Conservation (phyloP, 2,329 filamentous ascomycete species). For the Hirsutella minnesotensis region DNA sequence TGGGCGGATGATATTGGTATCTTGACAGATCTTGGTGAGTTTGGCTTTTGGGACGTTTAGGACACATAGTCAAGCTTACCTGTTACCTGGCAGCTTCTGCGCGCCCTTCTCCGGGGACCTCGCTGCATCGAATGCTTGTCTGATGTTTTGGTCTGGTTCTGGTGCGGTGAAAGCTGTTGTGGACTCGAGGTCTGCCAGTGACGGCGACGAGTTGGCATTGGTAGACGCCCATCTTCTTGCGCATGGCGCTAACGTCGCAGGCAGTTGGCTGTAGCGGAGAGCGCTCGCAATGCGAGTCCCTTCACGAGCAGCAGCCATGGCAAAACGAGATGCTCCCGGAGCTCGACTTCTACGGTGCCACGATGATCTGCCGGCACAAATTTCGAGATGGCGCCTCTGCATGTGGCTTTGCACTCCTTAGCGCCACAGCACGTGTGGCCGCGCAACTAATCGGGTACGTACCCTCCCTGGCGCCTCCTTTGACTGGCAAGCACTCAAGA, state of each 20-base stretch:
- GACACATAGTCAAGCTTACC: conserved; percentile 20
- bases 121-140: conserved; percentile 28
- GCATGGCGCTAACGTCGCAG: conserved; percentile 12
- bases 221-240: conserved; percentile 34
- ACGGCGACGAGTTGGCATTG: conserved; percentile 21
- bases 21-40: conserved; percentile 30
- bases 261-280: conserved; percentile 17
- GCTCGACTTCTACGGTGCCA: background rate
- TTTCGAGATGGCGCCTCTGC: conserved; percentile 11
- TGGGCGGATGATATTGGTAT: conserved; percentile 90
- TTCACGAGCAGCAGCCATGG: conserved; percentile 30
- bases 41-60: background rate
- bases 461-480: too few relatives aligned
- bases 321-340: conserved; percentile 4
- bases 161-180: conserved; percentile 36
- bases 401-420: too few relatives aligned
- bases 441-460: too few relatives aligned
- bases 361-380: conserved; percentile 10
- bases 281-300: conserved; percentile 23
- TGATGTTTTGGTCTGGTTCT: conserved; percentile 22
- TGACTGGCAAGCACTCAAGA: too few relatives aligned
- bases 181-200: conserved; percentile 36
- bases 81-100: conserved; percentile 31
- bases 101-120: conserved; percentile 22
- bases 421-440: too few relatives aligned